Evolutionary conservation across 345 rosid genomes (phyloP).

Genomic region (Clausena lansium): DNA sequence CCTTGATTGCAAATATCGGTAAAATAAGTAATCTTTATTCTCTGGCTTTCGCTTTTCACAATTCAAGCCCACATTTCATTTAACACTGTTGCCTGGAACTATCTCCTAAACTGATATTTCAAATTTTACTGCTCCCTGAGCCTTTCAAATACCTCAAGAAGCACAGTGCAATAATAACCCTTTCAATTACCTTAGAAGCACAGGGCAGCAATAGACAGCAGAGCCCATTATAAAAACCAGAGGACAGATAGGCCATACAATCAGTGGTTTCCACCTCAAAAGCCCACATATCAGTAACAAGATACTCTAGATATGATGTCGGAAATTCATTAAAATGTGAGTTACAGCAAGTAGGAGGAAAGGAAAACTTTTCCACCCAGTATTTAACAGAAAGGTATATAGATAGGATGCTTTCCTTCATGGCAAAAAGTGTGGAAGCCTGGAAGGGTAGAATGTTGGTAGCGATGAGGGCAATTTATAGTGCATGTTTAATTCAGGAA

Average conservation of each 20-base stretch:
- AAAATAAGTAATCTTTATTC: not conserved
- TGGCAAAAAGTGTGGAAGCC: not conserved
- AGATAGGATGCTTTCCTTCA: not conserved
- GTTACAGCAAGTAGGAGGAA: not conserved
- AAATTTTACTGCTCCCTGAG: not conserved
- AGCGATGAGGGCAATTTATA: not conserved
- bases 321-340: not conserved
- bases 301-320: not conserved
- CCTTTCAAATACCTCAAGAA: not conserved
- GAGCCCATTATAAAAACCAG: not conserved
- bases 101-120: not conserved
- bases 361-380: not conserved
- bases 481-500: not conserved
- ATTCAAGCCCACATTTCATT: not conserved
- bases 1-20: not conserved
- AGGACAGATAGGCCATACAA: not conserved
- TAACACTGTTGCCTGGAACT: not conserved
- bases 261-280: not conserved
- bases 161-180: not conserved
- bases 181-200: not conserved
- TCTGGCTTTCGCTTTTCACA: not conserved
- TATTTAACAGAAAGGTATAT: not conserved
- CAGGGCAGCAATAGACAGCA: not conserved
- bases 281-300: not conserved
- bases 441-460: not conserved